Base-by-base conservation (phyloP, 176 grass and related monocot genomes). In the Alloteropsis semialata region DNA sequence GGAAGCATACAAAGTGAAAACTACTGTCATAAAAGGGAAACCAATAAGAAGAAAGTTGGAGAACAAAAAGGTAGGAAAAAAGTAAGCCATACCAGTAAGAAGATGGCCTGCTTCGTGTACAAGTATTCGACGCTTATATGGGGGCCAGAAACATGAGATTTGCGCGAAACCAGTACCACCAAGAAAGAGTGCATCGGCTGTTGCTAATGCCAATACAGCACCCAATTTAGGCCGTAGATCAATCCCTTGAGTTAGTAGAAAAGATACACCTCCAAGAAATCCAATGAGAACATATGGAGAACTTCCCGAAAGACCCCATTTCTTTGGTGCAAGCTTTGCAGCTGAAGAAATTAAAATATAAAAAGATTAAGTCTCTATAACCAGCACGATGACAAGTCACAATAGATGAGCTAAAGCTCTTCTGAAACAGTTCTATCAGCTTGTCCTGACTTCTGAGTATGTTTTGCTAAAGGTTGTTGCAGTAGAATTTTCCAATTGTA, bases 61-160 rank as follows among this genome's bases (percentile, higher is more conserved):
- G 1, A 42, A 45, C 5, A 49, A 54, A 51, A 33, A 37, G 33
- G 56, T 53, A 21, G 18, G 4, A 29, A 78, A 76, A 62, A 30
- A 25, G 25, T 70, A 43, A 88, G 34, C 46, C 68, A 70, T 92
- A 93, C 96, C 89, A 32, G 83, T 88, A 86, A 98, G 84, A 88
- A 95, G 86, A 95, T 98, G 96, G 24, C 96, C 96, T 7, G 93
- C 96, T 92, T 98, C 96, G 74, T 98, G 91, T 44, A 98, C 89
- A 79, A 98, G 87, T 81, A 98, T 54, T 21, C 93, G 76, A 5
- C 91, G 92, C 63, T 93, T 98, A 79, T 87, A 88, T 18, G 96
- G 96, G 76, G 96, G 93, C 93, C 96, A 98, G 50, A 96, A 92
- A 86, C 79, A 92, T 77, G 80, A 91, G 21, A 98, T 93, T 79